Evolutionary conservation across 192 early-diverging fungal genomes (phyloP).

Genomic region (Spizellomyces punctatus): DNA sequence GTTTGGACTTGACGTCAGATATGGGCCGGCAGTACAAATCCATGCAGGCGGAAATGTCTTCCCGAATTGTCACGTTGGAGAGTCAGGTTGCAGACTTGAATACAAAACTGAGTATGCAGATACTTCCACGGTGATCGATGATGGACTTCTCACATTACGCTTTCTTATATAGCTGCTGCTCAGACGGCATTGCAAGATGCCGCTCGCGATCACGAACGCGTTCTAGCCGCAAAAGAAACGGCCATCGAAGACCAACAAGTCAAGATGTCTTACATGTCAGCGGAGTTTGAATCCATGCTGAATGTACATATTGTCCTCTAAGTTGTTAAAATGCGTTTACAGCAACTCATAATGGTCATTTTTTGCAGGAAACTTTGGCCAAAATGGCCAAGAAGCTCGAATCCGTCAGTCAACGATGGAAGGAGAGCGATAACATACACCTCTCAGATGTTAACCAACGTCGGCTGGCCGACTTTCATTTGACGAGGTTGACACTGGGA

Average conservation of each 20-base stretch:
- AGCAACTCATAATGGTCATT: not conserved
- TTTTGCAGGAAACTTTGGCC: slow-evolving; percentile 52
- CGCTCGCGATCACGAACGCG: slow-evolving; percentile 48
- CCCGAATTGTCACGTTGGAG: slow-evolving; percentile 57
- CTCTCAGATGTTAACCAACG: slow-evolving; percentile 50
- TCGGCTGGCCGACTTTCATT: slow-evolving; percentile 50
- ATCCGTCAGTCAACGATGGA: slow-evolving; percentile 51
- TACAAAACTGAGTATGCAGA: slow-evolving; percentile 44
- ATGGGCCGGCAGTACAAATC: slow-evolving; percentile 64
- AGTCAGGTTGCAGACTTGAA: slow-evolving; percentile 52
- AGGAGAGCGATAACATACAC: slow-evolving; percentile 55
- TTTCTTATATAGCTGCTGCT: slow-evolving; percentile 24
- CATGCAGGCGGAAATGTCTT: slow-evolving; percentile 63
- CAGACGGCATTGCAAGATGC: slow-evolving; percentile 46
- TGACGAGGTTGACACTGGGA: slow-evolving; percentile 45
- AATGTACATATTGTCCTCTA: slow-evolving; percentile 43
- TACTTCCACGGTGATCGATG: not conserved
- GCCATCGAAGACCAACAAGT: slow-evolving; percentile 63
- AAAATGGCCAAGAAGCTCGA: slow-evolving; percentile 62
- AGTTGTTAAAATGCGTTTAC: not conserved
- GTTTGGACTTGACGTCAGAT: slow-evolving; percentile 55
- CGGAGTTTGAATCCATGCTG: slow-evolving; percentile 64
- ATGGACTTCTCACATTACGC: not conserved
- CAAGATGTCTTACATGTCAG: slow-evolving; percentile 64
- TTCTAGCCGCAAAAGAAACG: slow-evolving; percentile 51